Evolutionary conservation across 2,329 filamentous ascomycete genomes (phyloP).

Genomic region (Pseudopithomyces maydicus): DNA sequence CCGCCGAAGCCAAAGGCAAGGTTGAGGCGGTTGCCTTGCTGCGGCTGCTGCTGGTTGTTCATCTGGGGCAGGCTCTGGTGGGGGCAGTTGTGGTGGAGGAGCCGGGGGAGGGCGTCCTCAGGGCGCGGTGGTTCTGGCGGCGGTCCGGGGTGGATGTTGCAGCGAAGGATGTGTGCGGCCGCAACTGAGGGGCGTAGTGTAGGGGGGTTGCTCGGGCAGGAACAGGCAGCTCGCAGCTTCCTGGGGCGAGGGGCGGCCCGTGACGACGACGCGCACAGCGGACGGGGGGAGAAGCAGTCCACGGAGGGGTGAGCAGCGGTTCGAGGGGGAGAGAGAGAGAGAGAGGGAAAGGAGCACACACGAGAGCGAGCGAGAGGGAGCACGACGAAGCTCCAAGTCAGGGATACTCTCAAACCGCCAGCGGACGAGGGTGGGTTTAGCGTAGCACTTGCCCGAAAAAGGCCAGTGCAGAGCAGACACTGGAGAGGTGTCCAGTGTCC

Average conservation of each 20-base stretch:
- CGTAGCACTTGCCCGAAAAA: neutral
- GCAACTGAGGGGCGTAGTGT: conserved; percentile 16
- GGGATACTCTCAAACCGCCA: conserved; percentile 30
- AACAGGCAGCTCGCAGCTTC: conserved; percentile 5
- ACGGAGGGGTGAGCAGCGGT: conserved; percentile 11
- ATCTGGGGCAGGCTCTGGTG: conserved; percentile 24
- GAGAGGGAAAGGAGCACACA: conserved; percentile 22
- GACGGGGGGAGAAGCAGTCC: neutral
- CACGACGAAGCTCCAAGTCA: conserved; percentile 24
- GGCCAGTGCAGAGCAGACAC: neutral
- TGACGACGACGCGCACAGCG: neutral
- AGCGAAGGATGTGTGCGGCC: conserved; percentile 13
- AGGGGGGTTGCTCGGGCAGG: conserved; percentile 2
- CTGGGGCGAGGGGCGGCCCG: neutral
- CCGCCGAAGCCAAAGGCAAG: conserved; percentile 57
- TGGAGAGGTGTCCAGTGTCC: neutral
- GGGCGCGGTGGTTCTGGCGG: conserved; percentile 12
- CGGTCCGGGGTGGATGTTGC: conserved; percentile 9
- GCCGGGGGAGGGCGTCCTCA: conserved; percentile 8
- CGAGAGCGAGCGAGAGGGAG: conserved; percentile 19
- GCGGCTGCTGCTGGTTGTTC: conserved; percentile 46
- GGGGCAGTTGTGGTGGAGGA: conserved; percentile 1
- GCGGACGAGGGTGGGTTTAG: conserved; percentile 15
- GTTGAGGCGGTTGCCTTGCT: conserved; percentile 54
- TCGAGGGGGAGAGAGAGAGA: conserved; percentile 19